phyloP scores from a whole-genome alignment of 2,329 filamentous ascomycete species.

The Elsinoe batatas region DNA sequence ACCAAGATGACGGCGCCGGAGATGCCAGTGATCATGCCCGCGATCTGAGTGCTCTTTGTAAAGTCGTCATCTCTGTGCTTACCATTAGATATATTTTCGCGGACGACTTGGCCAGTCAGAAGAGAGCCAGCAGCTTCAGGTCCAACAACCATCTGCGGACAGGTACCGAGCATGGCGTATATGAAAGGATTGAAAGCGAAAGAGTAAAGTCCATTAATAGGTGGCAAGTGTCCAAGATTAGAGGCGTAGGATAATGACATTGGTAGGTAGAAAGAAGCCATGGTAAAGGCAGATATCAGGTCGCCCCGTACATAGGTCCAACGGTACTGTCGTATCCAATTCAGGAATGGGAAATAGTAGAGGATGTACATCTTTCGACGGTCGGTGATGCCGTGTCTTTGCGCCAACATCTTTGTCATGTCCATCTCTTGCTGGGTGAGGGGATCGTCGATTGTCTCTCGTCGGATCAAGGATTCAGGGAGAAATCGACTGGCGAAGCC shows the following conservation, averaged over 20 bases:
- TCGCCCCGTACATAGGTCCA: conserved; percentile 77
- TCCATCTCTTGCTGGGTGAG: conserved; percentile 53
- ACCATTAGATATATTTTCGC: conserved; percentile 62
- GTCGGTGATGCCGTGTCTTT: conserved; percentile 63
- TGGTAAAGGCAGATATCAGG: conserved; percentile 78
- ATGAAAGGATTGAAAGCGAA: conserved; percentile 89
- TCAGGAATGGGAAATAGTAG: conserved; percentile 87
- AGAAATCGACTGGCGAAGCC: conserved; percentile 23
- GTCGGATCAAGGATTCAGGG: conserved; percentile 28
- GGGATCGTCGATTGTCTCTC: conserved; percentile 36
- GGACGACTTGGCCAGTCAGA: conserved; percentile 77
- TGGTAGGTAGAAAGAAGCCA: conserved; percentile 96
- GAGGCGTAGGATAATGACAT: conserved; percentile 91
- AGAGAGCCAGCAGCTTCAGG: conserved; percentile 91
- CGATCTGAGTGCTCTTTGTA: conserved; percentile 67
- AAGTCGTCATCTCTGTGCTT: conserved; percentile 56
- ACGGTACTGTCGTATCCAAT: conserved; percentile 82
- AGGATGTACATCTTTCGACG: conserved; percentile 71
- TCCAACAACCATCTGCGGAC: conserved; percentile 85
- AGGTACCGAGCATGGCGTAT: conserved; percentile 85
- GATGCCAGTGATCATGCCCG: conserved; percentile 79
- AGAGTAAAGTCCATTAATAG: conserved; percentile 86
- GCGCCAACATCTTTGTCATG: conserved; percentile 61
- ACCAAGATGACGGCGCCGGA: conserved; percentile 81
- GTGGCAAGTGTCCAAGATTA: conserved; percentile 84